Evolutionary conservation across 495 filamentous ascomycete genomes (phyloP).

Genomic region (Penicillium cosmopolitanum): DNA sequence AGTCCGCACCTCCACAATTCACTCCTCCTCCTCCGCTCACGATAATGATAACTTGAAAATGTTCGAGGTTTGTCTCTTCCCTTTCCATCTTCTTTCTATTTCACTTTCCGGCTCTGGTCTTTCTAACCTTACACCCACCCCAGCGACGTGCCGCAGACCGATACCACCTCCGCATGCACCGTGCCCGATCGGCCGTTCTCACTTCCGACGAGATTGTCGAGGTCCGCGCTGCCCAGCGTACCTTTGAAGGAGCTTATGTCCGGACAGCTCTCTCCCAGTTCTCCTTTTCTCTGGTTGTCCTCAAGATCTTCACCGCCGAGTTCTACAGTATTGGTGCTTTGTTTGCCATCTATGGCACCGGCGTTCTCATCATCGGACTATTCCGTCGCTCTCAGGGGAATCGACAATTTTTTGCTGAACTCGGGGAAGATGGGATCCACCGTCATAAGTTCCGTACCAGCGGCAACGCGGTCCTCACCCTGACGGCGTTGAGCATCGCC

Average conservation of each 20-base stretch:
- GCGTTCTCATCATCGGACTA: constrained; percentile 76
- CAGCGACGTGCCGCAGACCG: constrained; percentile 53
- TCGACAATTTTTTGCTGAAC: constrained; percentile 84
- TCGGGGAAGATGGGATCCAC: constrained; percentile 66
- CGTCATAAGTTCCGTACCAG: constrained; percentile 86
- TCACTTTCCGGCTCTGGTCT: not conserved
- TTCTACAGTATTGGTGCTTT: constrained; percentile 94
- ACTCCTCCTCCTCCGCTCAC: too few species aligned
- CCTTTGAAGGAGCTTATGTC: constrained; percentile 96
- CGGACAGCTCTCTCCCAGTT: constrained; percentile 93
- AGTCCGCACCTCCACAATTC: too few species aligned
- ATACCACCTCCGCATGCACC: constrained; percentile 72
- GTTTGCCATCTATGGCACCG: constrained; percentile 88
- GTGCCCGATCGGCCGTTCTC: constrained; percentile 80
- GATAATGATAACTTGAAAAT: constrained; percentile 18
- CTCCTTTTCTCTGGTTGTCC: constrained; percentile 88
- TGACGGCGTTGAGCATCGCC: constrained; percentile 79
- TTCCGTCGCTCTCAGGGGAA: constrained; percentile 90
- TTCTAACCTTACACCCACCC: not conserved
- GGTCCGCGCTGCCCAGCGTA: constrained; percentile 90
- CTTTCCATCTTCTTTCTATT: constrained; percentile 5
- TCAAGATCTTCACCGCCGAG: constrained; percentile 94
- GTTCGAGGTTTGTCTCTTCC: constrained; percentile 32
- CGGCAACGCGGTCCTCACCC: constrained; percentile 74
- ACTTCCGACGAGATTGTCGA: constrained; percentile 86